phyloP scores from a whole-genome alignment of 805 yeast genomes.

The Ogataea nonfermentans region DNA sequence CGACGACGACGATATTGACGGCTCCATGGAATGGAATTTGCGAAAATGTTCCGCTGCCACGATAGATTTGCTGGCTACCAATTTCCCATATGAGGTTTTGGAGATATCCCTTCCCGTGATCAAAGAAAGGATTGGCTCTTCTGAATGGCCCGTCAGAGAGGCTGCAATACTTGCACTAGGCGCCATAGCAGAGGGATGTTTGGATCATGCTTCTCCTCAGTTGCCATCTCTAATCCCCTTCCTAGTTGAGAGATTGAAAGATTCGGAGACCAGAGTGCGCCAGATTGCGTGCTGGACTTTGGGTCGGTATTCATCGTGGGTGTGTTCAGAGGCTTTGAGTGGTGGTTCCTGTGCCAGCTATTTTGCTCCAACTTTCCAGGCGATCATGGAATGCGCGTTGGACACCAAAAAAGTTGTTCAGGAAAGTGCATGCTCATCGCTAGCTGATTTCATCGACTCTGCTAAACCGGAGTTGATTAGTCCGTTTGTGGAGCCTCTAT shows the following conservation, averaged over 20 bases:
- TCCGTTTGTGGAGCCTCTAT: slow-evolving; percentile 62
- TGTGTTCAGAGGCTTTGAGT: slow-evolving; percentile 62
- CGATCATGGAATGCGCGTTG: slow-evolving; percentile 70
- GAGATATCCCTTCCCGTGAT: slow-evolving; percentile 69
- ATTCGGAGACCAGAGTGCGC: slow-evolving; percentile 78
- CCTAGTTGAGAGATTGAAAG: slow-evolving; percentile 74
- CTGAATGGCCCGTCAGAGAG: slow-evolving; percentile 87
- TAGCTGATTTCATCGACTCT: slow-evolving; percentile 78
- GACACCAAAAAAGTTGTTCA: slow-evolving; percentile 93
- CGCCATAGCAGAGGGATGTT: slow-evolving; percentile 88
- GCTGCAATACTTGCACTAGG: slow-evolving; percentile 94
- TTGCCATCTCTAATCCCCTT: slow-evolving; percentile 82
- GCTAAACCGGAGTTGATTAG: slow-evolving; percentile 62
- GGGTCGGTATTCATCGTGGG: slow-evolving; percentile 82
- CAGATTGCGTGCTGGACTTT: slow-evolving; percentile 96
- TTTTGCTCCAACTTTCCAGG: slow-evolving; percentile 73
- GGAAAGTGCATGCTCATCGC: slow-evolving; percentile 86
- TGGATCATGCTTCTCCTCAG: slow-evolving; percentile 65
- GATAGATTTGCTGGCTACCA: slow-evolving; percentile 72
- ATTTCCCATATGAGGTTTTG: slow-evolving; percentile 65
- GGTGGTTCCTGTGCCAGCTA: slow-evolving; percentile 64
- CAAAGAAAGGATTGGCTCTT: slow-evolving; percentile 63
- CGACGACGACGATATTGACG: slow-evolving; percentile 68
- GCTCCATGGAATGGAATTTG: slow-evolving; percentile 79
- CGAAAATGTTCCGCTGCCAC: slow-evolving; percentile 96